phyloP scores from a whole-genome alignment of 495 filamentous ascomycete genomes.

The Penicillium bovifimosum region DNA sequence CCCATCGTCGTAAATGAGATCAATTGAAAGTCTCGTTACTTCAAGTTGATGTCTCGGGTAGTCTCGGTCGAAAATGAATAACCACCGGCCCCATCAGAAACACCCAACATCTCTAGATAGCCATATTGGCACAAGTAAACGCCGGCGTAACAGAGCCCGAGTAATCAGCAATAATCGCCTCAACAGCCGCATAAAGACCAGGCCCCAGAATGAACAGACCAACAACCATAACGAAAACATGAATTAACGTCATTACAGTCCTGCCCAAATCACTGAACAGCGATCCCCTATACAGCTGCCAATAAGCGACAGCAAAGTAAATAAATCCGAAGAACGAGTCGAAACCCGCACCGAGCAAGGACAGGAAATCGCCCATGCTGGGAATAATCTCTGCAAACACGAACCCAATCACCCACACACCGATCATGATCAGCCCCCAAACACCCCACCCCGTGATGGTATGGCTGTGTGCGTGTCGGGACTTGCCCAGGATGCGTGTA shows the following conservation, averaged over 20 bases:
- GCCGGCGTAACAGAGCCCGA: conserved; percentile 33
- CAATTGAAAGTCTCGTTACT: no score
- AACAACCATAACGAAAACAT: conserved; percentile 34
- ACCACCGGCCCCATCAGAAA: neutral
- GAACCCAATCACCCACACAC: conserved; percentile 43
- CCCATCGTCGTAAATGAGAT: no score
- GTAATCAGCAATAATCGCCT: conserved; percentile 48
- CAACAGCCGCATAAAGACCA: conserved; percentile 46
- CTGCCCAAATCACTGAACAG: conserved; percentile 24
- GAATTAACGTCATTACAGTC: conserved; percentile 36
- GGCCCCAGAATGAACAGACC: conserved; percentile 48
- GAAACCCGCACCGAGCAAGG: conserved; percentile 44
- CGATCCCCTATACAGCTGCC: conserved; percentile 37
- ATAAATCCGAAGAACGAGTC: conserved; percentile 38
- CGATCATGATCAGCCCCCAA: conserved; percentile 41
- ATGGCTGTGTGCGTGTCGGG: conserved; percentile 44
- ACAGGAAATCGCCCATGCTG: conserved; percentile 46
- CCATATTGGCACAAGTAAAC: conserved; percentile 44
- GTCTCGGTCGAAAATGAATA: no score
- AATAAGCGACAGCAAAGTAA: conserved; percentile 47
- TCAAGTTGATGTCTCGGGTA: no score
- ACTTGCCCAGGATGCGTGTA: conserved; percentile 40
- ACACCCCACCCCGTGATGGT: conserved; percentile 46
- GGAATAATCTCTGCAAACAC: conserved; percentile 48
- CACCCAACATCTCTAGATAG: conserved; percentile 23